Evolutionary conservation across 306 rosid species (phyloP).

Genomic region (Sphenostylis stenocarpa): DNA sequence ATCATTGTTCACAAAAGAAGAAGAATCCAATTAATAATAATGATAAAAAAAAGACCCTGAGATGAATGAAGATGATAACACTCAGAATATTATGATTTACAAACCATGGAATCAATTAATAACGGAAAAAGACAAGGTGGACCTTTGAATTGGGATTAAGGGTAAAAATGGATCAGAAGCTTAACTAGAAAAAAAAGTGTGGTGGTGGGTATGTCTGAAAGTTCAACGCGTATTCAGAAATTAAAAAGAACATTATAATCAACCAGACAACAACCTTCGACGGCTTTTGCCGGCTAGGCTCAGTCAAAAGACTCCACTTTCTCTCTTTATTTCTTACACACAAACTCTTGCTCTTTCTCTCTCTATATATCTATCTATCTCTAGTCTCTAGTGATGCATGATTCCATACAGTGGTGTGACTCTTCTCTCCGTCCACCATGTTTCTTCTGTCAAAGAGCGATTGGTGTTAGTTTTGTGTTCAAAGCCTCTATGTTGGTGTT

Average conservation of each 20-base stretch:
- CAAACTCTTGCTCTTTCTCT: neutral
- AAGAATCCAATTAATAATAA: constrained; percentile 13
- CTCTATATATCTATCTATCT: neutral
- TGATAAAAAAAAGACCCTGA: constrained; percentile 8
- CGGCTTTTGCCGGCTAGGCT: constrained; percentile 77
- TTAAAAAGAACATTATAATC: constrained; percentile 32
- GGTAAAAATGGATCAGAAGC: constrained; percentile 28
- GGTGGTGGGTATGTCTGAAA: constrained; percentile 33
- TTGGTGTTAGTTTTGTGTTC: constrained; percentile 41
- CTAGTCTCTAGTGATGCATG: constrained; percentile 9
- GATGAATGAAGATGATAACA: constrained; percentile 23
- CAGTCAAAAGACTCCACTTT: constrained; percentile 62
- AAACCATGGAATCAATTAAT: constrained; percentile 18
- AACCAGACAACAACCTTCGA: constrained; percentile 39
- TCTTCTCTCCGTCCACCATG: constrained; percentile 26
- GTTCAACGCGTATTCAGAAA: constrained; percentile 74
- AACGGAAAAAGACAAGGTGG: constrained; percentile 22
- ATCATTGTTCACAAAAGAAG: neutral
- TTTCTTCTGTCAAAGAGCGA: constrained; percentile 33
- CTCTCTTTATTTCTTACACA: constrained; percentile 20
- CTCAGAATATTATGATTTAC: neutral
- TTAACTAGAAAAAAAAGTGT: constrained; percentile 19
- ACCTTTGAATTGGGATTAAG: constrained; percentile 36
- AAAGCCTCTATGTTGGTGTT: constrained; percentile 44
- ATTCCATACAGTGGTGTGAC: constrained; percentile 14